A percentile compares a stretch with the other conserved stretches of the same genome.
phyloP scores from a whole-genome alignment of 129 eudicot genomes.

The Deinandra increscens region DNA sequence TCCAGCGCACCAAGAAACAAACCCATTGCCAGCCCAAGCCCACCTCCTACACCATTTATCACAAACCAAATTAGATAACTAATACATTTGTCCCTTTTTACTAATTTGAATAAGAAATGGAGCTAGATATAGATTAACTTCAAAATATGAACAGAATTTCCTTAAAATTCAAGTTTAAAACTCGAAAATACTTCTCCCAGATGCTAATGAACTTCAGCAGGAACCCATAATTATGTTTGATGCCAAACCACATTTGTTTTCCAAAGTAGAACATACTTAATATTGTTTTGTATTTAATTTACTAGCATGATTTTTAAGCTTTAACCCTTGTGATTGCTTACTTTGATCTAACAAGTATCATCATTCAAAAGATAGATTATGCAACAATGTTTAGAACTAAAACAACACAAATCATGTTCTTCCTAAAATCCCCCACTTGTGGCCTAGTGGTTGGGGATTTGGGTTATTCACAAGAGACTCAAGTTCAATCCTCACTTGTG shows the following conservation, averaged over 20 bases:
- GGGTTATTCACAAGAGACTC: too few relatives aligned
- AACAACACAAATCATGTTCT: not conserved
- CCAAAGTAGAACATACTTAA: not conserved
- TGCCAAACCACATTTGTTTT: not conserved
- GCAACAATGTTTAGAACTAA: not conserved
- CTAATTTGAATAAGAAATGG: not conserved
- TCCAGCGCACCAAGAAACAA: slow-evolving; percentile 87
- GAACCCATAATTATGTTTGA: slow-evolving; percentile 4
- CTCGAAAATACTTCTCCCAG: not conserved
- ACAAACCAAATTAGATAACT: not conserved
- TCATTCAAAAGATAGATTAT: not conserved
- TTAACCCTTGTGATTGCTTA: not conserved
- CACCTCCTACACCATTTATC: slow-evolving; percentile 71
- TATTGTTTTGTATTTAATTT: not conserved
- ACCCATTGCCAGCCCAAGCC: slow-evolving; percentile 90
- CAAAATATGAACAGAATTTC: not conserved
- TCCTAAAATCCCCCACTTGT: too few relatives aligned
- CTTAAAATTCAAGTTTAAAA: not conserved
- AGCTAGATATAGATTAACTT: not conserved
- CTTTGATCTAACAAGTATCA: not conserved
- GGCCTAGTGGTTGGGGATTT: too few relatives aligned
- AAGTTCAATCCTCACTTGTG: too few relatives aligned
- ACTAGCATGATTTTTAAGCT: not conserved
- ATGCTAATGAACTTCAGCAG: not conserved
- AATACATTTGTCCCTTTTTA: not conserved